Percentiles rank a stretch among this genome's conserved stretches.
Conservation (phyloP, 176 grass and related monocot genomes). For the Bolboschoenus planiculmis region DNA sequence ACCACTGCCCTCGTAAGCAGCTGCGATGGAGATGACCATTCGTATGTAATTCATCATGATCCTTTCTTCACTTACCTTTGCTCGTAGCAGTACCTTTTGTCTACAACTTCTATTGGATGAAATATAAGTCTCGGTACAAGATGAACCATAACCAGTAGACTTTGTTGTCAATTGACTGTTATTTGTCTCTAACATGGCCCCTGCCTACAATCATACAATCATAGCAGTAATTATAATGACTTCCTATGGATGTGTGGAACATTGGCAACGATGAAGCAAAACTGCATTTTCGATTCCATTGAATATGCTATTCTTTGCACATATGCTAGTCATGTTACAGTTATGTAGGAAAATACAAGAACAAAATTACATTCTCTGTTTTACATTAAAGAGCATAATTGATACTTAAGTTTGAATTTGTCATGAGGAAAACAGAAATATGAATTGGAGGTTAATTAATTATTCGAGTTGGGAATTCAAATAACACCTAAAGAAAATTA, state of each 20-base stretch:
- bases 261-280: background rate
- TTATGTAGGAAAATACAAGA: background rate
- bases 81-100: constrained; percentile 26
- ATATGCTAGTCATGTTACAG: background rate
- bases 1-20: constrained; percentile 22
- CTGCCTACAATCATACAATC: constrained; percentile 1
- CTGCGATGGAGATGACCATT: constrained; percentile 30
- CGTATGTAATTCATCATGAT: constrained; percentile 31
- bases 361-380: background rate
- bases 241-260: background rate
- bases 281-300: background rate
- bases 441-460: background rate
- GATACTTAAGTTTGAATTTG: background rate
- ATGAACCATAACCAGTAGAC: background rate
- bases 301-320: background rate
- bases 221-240: background rate
- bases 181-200: background rate
- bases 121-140: background rate
- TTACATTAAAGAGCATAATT: background rate
- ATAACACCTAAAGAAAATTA: background rate
- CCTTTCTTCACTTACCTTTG: constrained; percentile 31
- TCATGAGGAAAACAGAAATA: background rate
- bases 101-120: constrained; percentile 8
- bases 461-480: background rate
- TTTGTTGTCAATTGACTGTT: background rate